A percentile compares a stretch with the other conserved stretches of the same genome.
phyloP scores from a whole-genome alignment of 106 monocot genomes.

The Dactylorhiza incarnata region DNA sequence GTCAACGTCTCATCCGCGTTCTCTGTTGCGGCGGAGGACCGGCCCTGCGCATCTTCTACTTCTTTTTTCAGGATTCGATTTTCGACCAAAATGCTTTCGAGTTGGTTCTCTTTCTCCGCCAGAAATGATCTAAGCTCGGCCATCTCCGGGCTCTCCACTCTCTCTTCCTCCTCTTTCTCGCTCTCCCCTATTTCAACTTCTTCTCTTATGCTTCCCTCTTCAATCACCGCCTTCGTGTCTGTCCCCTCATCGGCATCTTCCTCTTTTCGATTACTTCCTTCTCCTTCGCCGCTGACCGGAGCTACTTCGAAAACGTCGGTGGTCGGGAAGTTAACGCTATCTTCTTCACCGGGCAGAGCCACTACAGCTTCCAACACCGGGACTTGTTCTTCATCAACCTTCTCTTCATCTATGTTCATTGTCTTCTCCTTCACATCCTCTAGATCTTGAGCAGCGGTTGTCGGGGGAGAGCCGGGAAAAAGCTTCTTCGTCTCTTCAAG shows the following conservation, averaged over 20 bases:
- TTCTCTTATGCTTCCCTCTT: neutral
- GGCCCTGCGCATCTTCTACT: constrained; percentile 27
- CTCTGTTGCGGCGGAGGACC: constrained; percentile 10
- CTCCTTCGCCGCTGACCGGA: neutral
- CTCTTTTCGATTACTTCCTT: constrained; percentile 2
- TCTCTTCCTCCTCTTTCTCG: constrained; percentile 6
- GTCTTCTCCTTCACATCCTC: constrained; percentile 7
- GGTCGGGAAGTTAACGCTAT: constrained; percentile 19
- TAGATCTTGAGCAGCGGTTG: neutral
- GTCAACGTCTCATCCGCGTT: constrained; percentile 47
- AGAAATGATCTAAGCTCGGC: constrained; percentile 30
- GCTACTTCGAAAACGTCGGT: constrained; percentile 53
- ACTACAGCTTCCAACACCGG: neutral
- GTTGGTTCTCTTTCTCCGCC: constrained; percentile 27
- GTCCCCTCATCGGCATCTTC: constrained; percentile 8
- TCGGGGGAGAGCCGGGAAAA: constrained; percentile 4
- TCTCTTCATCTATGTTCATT: neutral
- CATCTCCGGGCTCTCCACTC: constrained; percentile 6
- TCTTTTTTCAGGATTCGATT: constrained; percentile 36
- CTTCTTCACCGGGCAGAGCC: constrained; percentile 4
- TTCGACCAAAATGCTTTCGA: constrained; percentile 23
- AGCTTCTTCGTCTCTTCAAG: constrained; percentile 52
- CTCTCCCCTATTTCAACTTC: constrained; percentile 3
- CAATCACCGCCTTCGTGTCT: constrained; percentile 18
- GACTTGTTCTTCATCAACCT: neutral